Percentiles rank a stretch among this genome's conserved stretches.
Evolutionary conservation across 805 yeast genomes (phyloP).

Genomic region (Cyberlindnera meyerae): DNA sequence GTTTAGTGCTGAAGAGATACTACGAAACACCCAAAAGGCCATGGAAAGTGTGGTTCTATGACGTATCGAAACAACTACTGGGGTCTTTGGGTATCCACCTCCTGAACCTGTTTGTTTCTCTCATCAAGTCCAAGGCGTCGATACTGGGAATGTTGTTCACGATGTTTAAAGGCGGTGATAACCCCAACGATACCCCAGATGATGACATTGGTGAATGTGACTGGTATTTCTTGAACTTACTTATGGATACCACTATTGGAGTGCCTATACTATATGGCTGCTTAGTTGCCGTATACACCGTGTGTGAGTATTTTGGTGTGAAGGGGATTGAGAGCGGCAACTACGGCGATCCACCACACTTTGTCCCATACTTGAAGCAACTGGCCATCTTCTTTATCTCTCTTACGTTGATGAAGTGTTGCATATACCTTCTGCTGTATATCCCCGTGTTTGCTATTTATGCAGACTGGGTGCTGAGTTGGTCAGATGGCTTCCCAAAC

Average conservation of each 20-base stretch:
- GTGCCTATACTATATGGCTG: conserved; percentile 70
- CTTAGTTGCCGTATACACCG: conserved; percentile 46
- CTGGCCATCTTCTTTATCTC: conserved; percentile 63
- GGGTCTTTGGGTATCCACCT: conserved; percentile 86
- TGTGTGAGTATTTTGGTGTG: conserved; percentile 29
- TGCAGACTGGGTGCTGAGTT: conserved; percentile 71
- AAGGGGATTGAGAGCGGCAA: conserved; percentile 45
- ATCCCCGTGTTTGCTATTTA: conserved; percentile 64
- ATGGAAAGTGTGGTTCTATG: conserved; percentile 84
- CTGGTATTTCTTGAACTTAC: conserved; percentile 86
- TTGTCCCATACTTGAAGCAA: conserved; percentile 66
- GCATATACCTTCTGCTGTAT: conserved; percentile 52
- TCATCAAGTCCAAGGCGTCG: conserved; percentile 40
- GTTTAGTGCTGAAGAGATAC: conserved; percentile 69
- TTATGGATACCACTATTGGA: conserved; percentile 91
- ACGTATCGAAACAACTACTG: conserved; percentile 81
- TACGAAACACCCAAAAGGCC: conserved; percentile 84
- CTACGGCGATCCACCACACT: conserved; percentile 58
- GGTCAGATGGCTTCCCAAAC: conserved; percentile 78
- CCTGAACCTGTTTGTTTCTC: conserved; percentile 67
- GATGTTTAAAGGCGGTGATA: too few relatives aligned
- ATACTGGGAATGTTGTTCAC: conserved; percentile 1
- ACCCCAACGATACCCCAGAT: conserved; percentile 21
- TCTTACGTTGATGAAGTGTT: conserved; percentile 55
- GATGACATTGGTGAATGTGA: conserved; percentile 73